phyloP scores from a whole-genome alignment of 148 eudicot species.

The Simmondsia chinensis region DNA sequence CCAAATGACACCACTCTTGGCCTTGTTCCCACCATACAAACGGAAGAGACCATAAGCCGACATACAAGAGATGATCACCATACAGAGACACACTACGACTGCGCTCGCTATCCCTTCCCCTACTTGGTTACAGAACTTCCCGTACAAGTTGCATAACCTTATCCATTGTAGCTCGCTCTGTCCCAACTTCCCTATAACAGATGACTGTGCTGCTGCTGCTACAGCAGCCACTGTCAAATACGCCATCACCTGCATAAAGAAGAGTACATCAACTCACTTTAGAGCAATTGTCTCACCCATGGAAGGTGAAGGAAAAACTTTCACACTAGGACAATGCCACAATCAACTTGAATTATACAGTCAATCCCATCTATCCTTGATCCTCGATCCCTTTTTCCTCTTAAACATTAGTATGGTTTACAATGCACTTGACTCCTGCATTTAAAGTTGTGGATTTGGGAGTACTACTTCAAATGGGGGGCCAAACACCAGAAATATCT shows the following conservation, averaged over 20 bases:
- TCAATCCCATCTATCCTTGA: no score
- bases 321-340: no score
- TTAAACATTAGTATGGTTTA: no score
- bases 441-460: no score
- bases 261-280: not conserved
- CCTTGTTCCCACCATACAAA: conserved; percentile 61
- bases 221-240: conserved; percentile 63
- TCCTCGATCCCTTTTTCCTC: no score
- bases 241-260: conserved; percentile 56
- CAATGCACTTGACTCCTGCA: no score
- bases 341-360: no score
- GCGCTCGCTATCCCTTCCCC: conserved; percentile 72
- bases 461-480: no score
- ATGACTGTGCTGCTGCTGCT: conserved; percentile 63
- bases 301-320: no score
- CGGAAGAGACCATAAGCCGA: conserved; percentile 88
- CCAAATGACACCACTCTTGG: conserved; percentile 45
- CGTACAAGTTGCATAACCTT: conserved; percentile 60
- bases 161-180: conserved; percentile 84
- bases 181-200: conserved; percentile 55
- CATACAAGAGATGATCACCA: conserved; percentile 49
- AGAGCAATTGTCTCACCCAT: no score
- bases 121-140: conserved; percentile 65
- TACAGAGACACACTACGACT: conserved; percentile 35
- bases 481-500: no score